Base-by-base conservation (phyloP, 768 basidiomycete genomes). In the Hemileccinum impolitum region DNA sequence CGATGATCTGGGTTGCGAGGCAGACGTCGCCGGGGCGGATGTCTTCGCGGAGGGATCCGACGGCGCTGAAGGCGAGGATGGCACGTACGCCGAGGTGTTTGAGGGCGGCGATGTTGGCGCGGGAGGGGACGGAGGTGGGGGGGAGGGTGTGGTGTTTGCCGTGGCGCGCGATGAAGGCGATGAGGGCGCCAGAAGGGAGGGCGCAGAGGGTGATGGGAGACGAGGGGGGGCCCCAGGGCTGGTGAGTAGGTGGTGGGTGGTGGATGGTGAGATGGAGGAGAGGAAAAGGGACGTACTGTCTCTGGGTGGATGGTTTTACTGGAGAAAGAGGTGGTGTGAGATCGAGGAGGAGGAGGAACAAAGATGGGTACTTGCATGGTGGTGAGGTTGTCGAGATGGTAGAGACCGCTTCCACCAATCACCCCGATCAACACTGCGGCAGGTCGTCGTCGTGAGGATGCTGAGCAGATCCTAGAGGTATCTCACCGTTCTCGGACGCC, bases 31-130 rank as follows among this genome's bases (percentile, higher is more conserved):
- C 94, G 0, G 94, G 94, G 28, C 81, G 67, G 68, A 97, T 90
- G 61, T 96, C 93, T 66, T 99, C 95, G 37, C 92, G 81, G 11
- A 99, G 78, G 9, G 90, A 94, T 23, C 95, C 95, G 39, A 98
- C 95, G 15, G 95, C 94, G 32, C 87, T 90, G 77, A 98, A 98
- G 7, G 94, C 93, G 56, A 98, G 75, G 64, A 98, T 81, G 42
- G 84, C 90, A 55, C 85, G 81, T 8, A 93, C 89, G 36, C 95
- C 95, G 57, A 98, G 77, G 36, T 82, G 85, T 70, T 97, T 97
- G 62, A 97, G 78, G 0, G 94, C 95, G 25, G 94, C 88, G 61
- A 97, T 93, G 77, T 97, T 99, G 55, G 95, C 95, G 44, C 90
- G 84, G 0, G 76, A 70, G 40, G 94, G 94, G 8, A 98, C 88